Conservation (phyloP, 2,329 filamentous ascomycete species). For the Ramularia endophylla region DNA sequence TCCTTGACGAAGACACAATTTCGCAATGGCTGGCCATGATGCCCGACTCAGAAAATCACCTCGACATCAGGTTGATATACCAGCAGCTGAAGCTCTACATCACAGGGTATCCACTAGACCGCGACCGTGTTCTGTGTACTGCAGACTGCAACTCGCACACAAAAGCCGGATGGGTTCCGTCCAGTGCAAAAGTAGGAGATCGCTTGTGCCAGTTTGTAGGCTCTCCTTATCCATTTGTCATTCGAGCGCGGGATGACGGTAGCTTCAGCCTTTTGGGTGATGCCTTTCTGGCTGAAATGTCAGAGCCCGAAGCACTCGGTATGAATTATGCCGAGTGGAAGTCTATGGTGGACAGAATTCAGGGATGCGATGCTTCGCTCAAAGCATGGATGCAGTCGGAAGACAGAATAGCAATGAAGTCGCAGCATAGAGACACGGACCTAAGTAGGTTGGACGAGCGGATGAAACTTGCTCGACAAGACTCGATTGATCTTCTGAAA, state of each 20-base stretch:
- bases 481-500: too few species aligned
- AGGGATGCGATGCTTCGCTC: not conserved
- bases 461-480: too few species aligned
- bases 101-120: constrained; percentile 6
- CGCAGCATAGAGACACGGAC: too few species aligned
- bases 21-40: constrained; percentile 1
- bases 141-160: not conserved
- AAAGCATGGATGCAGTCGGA: constrained; percentile 3
- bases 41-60: not conserved
- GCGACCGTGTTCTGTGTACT: constrained; percentile 4
- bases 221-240: constrained; percentile 6
- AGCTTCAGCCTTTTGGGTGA: constrained; percentile 4
- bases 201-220: constrained; percentile 3
- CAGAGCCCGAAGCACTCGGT: constrained; percentile 1
- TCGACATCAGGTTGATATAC: not conserved
- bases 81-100: constrained; percentile 5
- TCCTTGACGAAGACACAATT: constrained; percentile 1
- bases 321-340: not conserved
- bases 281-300: constrained; percentile 2
- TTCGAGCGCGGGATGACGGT: not conserved
- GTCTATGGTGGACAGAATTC: not conserved
- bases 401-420: not conserved
- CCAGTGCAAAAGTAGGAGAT: constrained; percentile 2
- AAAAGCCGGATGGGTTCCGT: constrained; percentile 5
- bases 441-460: too few species aligned